A percentile compares a stretch with the other conserved stretches of the same genome.
Conservation (phyloP, 345 rosid genomes). For the Linum trigynum region DNA sequence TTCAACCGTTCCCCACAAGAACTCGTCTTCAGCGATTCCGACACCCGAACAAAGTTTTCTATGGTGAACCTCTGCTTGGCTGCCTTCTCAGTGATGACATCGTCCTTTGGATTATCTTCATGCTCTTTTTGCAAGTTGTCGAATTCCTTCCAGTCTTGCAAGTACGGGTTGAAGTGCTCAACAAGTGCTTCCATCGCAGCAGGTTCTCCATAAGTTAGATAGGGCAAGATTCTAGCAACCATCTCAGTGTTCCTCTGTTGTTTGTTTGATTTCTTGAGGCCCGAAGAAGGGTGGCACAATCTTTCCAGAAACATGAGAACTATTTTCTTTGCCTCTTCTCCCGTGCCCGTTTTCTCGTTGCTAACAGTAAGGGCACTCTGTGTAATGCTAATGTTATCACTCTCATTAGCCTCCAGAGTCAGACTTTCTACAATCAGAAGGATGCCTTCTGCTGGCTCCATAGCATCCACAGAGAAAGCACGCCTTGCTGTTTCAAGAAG, state of each 20-base stretch:
- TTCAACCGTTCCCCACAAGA: conserved; percentile 95
- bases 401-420: conserved; percentile 91
- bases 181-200: conserved; percentile 97
- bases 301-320: conserved; percentile 94
- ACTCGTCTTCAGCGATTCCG: conserved; percentile 95
- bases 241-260: conserved; percentile 98
- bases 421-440: conserved; percentile 93
- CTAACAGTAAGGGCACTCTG: conserved; percentile 73
- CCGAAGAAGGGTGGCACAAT: conserved; percentile 64
- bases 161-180: conserved; percentile 76
- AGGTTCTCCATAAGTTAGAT: conserved; percentile 96
- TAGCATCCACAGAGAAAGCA: conserved; percentile 95
- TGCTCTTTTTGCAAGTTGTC: conserved; percentile 64
- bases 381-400: conserved; percentile 65
- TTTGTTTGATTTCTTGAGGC: conserved; percentile 82
- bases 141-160: conserved; percentile 85
- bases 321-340: conserved; percentile 95
- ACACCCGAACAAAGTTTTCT: conserved; percentile 88
- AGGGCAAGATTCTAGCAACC: conserved; percentile 98
- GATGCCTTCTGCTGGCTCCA: conserved; percentile 98
- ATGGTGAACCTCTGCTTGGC: conserved; percentile 64
- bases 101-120: conserved; percentile 68
- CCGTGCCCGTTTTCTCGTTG: conserved; percentile 76
- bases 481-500: conserved; percentile 98
- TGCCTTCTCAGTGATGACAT: conserved; percentile 55